A percentile compares a stretch with the other conserved stretches of the same genome.
Conservation (phyloP, 306 rosid genomes). For the Fagus crenata region DNA sequence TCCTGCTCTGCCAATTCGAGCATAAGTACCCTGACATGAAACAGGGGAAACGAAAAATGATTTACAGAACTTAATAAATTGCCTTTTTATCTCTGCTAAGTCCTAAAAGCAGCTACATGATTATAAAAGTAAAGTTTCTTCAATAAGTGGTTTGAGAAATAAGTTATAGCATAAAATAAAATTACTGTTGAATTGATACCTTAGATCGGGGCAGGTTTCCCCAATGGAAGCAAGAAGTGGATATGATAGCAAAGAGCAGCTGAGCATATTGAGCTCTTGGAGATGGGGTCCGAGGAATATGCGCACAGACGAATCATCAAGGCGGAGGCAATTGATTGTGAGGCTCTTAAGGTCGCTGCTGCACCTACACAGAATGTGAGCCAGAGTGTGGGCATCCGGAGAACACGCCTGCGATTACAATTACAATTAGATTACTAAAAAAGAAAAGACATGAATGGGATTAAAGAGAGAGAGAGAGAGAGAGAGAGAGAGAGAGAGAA, state of each 20-base stretch:
- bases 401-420: conserved; percentile 17
- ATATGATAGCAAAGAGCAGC: conserved; percentile 33
- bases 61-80: background rate
- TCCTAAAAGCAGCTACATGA: background rate
- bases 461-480: background rate
- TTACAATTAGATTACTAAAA: background rate
- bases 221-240: conserved; percentile 18
- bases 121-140: background rate
- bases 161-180: no score
- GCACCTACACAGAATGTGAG: conserved; percentile 14
- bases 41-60: background rate
- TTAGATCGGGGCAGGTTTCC: conserved; percentile 28
- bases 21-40: conserved; percentile 29
- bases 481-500: background rate
- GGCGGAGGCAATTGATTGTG: conserved; percentile 35
- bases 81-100: background rate
- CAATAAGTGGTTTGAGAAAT: background rate
- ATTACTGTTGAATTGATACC: background rate
- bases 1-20: conserved; percentile 31
- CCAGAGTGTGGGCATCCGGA: conserved; percentile 21
- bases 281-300: conserved; percentile 14
- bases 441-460: background rate
- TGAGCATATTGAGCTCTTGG: conserved; percentile 33
- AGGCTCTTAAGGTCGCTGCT: conserved; percentile 21
- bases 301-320: conserved; percentile 22